Evolutionary conservation across 768 basidiomycete genomes (phyloP).

Genomic region (Cytidiella melzeri): DNA sequence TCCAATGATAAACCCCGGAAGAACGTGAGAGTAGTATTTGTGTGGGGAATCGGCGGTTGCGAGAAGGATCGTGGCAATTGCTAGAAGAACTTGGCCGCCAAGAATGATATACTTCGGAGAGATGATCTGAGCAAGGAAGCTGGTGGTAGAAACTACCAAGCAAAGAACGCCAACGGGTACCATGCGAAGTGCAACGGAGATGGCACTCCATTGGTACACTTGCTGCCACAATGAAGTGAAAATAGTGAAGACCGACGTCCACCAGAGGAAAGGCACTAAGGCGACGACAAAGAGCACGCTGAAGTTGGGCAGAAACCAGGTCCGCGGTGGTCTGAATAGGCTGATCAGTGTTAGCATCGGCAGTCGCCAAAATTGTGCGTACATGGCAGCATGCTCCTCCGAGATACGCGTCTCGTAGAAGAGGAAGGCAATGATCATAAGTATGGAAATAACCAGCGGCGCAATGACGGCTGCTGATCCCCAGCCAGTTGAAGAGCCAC

Average conservation of each 20-base stretch:
- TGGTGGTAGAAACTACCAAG: constrained; percentile 33
- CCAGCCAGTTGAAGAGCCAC: constrained; percentile 48
- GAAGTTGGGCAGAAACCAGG: constrained; percentile 36
- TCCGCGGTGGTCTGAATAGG: constrained; percentile 24
- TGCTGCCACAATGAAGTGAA: constrained; percentile 32
- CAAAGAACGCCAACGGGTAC: constrained; percentile 37
- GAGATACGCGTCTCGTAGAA: constrained; percentile 41
- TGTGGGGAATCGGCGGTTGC: constrained; percentile 34
- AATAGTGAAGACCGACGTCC: constrained; percentile 28
- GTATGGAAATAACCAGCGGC: constrained; percentile 40
- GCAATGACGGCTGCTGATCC: constrained; percentile 35
- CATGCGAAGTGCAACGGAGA: constrained; percentile 34
- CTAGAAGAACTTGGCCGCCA: constrained; percentile 31
- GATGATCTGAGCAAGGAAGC: constrained; percentile 29
- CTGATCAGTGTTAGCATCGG: constrained; percentile 14
- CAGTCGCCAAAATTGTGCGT: constrained; percentile 4
- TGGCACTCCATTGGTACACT: constrained; percentile 29
- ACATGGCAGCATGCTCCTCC: constrained; percentile 33
- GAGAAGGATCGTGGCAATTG: constrained; percentile 35
- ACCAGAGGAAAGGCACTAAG: constrained; percentile 36
- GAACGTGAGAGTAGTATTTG: constrained; percentile 41
- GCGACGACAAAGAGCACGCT: constrained; percentile 30
- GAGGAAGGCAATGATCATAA: constrained; percentile 39
- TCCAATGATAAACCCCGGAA: constrained; percentile 46
- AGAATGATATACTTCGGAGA: constrained; percentile 42